Percentiles rank a stretch among this genome's conserved stretches.
phyloP scores from a whole-genome alignment of 2,329 filamentous ascomycete genomes.

The Alternaria dauci region DNA sequence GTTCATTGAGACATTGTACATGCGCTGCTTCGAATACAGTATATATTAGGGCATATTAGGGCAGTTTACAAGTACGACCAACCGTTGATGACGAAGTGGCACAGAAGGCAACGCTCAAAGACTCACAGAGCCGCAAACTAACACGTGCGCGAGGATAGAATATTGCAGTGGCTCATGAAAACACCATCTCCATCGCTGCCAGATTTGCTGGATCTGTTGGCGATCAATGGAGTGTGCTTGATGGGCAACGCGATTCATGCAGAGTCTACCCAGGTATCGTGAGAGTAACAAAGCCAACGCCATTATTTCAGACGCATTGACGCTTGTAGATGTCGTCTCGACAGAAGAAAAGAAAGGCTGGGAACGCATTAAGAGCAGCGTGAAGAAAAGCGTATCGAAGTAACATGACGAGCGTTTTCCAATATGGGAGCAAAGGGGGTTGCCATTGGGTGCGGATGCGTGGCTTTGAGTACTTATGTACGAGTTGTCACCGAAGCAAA shows the following conservation, averaged over 20 bases:
- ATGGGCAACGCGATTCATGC: slow-evolving; percentile 54
- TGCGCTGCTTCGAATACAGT: not conserved
- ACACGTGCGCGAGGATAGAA: slow-evolving; percentile 38
- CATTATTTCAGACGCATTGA: slow-evolving; percentile 51
- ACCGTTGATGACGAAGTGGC: not conserved
- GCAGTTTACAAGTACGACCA: not conserved
- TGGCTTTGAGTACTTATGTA: not conserved
- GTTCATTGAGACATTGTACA: not conserved
- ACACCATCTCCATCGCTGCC: slow-evolving; percentile 27
- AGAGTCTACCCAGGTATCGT: slow-evolving; percentile 53
- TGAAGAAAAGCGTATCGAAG: not conserved
- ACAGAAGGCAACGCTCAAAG: not conserved
- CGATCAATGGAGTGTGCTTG: slow-evolving; percentile 8
- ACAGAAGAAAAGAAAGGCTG: not conserved
- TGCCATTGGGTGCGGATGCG: not conserved
- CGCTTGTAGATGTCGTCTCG: slow-evolving; percentile 26
- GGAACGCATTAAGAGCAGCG: not conserved
- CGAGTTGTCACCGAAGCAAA: not conserved
- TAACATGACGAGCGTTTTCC: not conserved
- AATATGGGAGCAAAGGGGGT: not conserved
- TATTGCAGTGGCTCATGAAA: slow-evolving; percentile 56
- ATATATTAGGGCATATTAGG: not conserved
- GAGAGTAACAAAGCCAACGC: slow-evolving; percentile 52
- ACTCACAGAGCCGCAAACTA: no score
- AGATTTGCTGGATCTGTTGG: slow-evolving; percentile 30